These are phyloP conservation scores for Phtheirospermum japonicum DNA, from an alignment of 257 asterid genomes.

Conservation along the genomic window DNA sequence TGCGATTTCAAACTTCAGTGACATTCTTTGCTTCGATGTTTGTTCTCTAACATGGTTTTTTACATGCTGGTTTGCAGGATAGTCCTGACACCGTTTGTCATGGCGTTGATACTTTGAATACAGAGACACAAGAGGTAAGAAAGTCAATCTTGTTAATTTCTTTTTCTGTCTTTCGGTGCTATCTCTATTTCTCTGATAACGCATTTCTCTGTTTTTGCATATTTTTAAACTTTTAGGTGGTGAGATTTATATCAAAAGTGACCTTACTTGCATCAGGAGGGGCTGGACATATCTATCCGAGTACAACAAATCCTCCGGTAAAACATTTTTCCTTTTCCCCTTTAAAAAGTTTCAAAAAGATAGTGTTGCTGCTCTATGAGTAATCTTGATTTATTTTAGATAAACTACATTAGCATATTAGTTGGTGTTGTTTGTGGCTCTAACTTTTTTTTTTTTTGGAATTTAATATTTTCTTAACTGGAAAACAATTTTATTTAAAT, in stretches of 20 bases:
- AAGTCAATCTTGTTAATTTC: conserved; percentile 16
- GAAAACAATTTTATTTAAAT: conserved; percentile 8
- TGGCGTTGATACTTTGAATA: conserved; percentile 82
- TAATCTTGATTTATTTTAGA: too few species aligned
- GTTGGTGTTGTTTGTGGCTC: background rate
- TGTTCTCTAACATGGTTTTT: conserved; percentile 25
- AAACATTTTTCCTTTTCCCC: too few species aligned
- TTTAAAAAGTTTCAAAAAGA: too few species aligned
- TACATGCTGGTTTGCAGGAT: conserved; percentile 55
- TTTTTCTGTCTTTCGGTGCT: background rate
- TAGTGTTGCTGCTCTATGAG: too few species aligned
- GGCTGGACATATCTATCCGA: conserved; percentile 98
- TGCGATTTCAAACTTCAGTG: too few species aligned
- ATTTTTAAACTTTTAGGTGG: conserved; percentile 55
- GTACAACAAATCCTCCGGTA: conserved; percentile 95
- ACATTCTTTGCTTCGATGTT: background rate
- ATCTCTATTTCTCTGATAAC: background rate
- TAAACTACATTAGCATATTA: too few species aligned
- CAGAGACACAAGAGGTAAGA: conserved; percentile 77
- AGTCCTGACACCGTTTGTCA: conserved; percentile 73
- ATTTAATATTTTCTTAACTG: conserved; percentile 10
- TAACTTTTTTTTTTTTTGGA: background rate
- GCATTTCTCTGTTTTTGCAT: conserved; percentile 3
- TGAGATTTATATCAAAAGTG: conserved; percentile 85
- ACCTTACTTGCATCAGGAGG: conserved; percentile 98